Evolutionary conservation across 2,329 filamentous ascomycete species (phyloP).

Genomic region (Phaeosphaeriaceae sp.): DNA sequence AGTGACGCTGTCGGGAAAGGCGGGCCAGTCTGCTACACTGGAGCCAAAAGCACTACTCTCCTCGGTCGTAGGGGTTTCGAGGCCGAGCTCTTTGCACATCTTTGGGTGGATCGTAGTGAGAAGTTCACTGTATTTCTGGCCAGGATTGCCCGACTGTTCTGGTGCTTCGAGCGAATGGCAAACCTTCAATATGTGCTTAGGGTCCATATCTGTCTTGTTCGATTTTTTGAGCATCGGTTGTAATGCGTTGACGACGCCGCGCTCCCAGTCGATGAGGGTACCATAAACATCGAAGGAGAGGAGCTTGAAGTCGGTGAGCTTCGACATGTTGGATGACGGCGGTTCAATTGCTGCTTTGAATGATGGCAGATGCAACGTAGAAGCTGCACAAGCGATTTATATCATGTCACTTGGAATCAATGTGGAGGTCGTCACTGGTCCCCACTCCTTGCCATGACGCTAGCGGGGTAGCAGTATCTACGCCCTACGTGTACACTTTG

Average conservation of each 20-base stretch:
- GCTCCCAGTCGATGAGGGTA: slow-evolving; percentile 81
- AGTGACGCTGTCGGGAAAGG: slow-evolving; percentile 65
- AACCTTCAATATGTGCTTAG: slow-evolving; percentile 42
- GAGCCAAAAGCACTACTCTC: slow-evolving; percentile 59
- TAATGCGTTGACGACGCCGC: slow-evolving; percentile 67
- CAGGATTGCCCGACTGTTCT: slow-evolving; percentile 64
- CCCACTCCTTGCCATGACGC: slow-evolving; percentile 23
- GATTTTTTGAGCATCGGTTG: slow-evolving; percentile 56
- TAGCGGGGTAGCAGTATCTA: slow-evolving; percentile 12
- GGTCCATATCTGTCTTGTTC: slow-evolving; percentile 29
- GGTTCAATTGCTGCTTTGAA: too few species aligned
- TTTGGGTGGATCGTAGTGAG: slow-evolving; percentile 60
- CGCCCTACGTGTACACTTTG: slow-evolving; percentile 23
- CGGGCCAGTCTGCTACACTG: slow-evolving; percentile 62
- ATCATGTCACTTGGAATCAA: not conserved
- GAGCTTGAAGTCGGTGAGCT: slow-evolving; percentile 54
- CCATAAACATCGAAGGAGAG: slow-evolving; percentile 83
- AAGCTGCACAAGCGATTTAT: not conserved
- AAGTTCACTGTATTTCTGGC: slow-evolving; percentile 67
- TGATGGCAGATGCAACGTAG: not conserved
- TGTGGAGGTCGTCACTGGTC: not conserved
- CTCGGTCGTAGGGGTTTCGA: slow-evolving; percentile 50
- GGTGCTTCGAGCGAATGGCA: slow-evolving; percentile 58
- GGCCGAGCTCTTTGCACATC: slow-evolving; percentile 55
- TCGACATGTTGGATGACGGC: slow-evolving; percentile 31